A percentile compares a stretch with the other conserved stretches of the same genome.
Conservation (phyloP, 2,329 filamentous ascomycete genomes). For the Talaromyces sp. region DNA sequence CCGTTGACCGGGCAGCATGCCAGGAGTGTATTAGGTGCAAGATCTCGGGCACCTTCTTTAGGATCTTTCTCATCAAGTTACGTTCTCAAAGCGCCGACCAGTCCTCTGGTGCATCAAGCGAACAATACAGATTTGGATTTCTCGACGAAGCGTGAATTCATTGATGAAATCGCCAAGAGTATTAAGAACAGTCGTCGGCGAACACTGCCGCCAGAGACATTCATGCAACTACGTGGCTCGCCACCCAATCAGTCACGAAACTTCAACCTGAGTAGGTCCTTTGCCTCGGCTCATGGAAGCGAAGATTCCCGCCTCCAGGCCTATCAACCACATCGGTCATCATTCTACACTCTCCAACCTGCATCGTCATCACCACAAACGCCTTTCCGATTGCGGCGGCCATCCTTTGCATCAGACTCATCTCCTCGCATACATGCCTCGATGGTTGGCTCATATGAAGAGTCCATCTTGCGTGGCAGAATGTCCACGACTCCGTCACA, state of each 20-base stretch:
- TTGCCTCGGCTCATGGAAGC: conserved; percentile 56
- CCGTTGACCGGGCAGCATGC: conserved; percentile 24
- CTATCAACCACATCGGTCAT: conserved; percentile 74
- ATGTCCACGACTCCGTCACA: conserved; percentile 97
- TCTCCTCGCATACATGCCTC: conserved; percentile 84
- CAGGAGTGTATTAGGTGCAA: conserved; percentile 23
- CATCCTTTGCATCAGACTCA: conserved; percentile 70
- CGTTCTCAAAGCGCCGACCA: conserved; percentile 82
- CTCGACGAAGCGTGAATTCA: conserved; percentile 53
- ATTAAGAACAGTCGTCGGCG: conserved; percentile 62
- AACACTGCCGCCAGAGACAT: conserved; percentile 65
- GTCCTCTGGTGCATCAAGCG: conserved; percentile 83
- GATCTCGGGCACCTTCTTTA: conserved; percentile 58
- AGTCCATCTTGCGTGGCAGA: conserved; percentile 87
- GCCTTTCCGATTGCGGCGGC: conserved; percentile 53
- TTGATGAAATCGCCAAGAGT: conserved; percentile 49
- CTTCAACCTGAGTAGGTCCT: conserved; percentile 46
- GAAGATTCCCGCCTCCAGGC: conserved; percentile 67
- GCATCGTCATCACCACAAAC: conserved; percentile 45
- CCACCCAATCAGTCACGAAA: conserved; percentile 36
- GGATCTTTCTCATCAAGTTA: conserved; percentile 77
- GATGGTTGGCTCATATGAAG: conserved; percentile 97
- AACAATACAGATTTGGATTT: conserved; percentile 77
- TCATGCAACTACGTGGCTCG: conserved; percentile 51
- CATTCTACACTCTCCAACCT: conserved; percentile 52